These are phyloP conservation scores for Cryptosporidium xiaoi DNA, from an alignment of 169 alveolate species.

Conservation along the genomic window DNA sequence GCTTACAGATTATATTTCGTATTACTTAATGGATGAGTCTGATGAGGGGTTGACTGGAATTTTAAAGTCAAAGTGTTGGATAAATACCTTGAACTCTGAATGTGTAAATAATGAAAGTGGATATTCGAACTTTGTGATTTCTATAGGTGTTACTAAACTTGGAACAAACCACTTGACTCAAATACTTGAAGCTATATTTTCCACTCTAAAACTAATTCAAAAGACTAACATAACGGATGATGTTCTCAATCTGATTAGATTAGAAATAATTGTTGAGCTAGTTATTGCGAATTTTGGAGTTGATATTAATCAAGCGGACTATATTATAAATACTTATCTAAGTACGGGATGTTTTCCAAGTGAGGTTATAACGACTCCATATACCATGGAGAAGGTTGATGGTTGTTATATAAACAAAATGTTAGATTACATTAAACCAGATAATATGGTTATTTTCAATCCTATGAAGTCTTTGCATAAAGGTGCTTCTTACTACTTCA, in stretches of 20 bases:
- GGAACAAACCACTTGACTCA: slow-evolving; percentile 24
- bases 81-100: slow-evolving; percentile 17
- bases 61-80: slow-evolving; percentile 59
- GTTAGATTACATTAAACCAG: slow-evolving; percentile 24
- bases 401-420: slow-evolving; percentile 11
- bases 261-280: slow-evolving; percentile 12
- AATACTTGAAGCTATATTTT: slow-evolving; percentile 46
- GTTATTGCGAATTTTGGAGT: slow-evolving; percentile 2
- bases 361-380: slow-evolving; percentile 32
- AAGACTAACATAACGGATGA: slow-evolving; percentile 11
- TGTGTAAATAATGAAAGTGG: slow-evolving; percentile 27
- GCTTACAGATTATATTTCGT: slow-evolving; percentile 44
- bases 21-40: slow-evolving; percentile 41
- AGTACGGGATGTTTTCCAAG: slow-evolving; percentile 46
- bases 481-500: slow-evolving; percentile 38
- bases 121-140: slow-evolving; percentile 35
- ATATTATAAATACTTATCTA: slow-evolving; percentile 16
- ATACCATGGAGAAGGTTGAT: slow-evolving; percentile 31
- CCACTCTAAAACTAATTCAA: slow-evolving; percentile 31
- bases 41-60: slow-evolving; percentile 51
- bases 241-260: slow-evolving; percentile 4
- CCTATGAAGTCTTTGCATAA: slow-evolving; percentile 26
- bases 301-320: slow-evolving; percentile 19
- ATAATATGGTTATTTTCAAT: slow-evolving; percentile 40
- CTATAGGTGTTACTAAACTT: slow-evolving; percentile 3